Evolutionary conservation across 257 asterid genomes (phyloP).

Genomic region (Rhazya stricta): DNA sequence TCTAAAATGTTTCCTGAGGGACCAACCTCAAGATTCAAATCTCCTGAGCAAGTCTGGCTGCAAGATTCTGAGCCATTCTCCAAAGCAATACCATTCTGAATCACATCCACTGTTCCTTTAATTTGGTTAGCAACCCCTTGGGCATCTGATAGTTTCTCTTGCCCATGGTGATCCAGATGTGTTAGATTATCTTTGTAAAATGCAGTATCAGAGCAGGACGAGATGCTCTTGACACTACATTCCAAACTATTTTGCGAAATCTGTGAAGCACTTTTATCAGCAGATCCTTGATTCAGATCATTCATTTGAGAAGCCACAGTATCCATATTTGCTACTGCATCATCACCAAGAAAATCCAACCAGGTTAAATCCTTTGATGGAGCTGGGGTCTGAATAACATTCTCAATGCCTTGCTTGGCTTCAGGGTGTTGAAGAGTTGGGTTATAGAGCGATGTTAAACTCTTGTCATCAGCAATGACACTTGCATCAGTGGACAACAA

Average conservation of each 20-base stretch:
- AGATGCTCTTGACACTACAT: constrained; percentile 22
- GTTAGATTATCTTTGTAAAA: constrained; percentile 23
- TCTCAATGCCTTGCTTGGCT: constrained; percentile 25
- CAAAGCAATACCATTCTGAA: constrained; percentile 25
- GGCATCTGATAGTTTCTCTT: constrained; percentile 23
- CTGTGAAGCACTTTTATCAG: constrained; percentile 34
- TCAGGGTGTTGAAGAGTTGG: constrained; percentile 28
- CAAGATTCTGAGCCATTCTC: constrained; percentile 32
- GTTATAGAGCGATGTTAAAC: constrained; percentile 33
- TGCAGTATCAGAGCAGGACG: constrained; percentile 18
- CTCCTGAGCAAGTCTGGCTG: constrained; percentile 26
- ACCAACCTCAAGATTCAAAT: constrained; percentile 27
- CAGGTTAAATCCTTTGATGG: constrained; percentile 39
- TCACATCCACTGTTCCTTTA: constrained; percentile 24
- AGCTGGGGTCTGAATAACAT: constrained; percentile 23
- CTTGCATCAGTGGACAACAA: constrained; percentile 32
- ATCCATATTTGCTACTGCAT: constrained; percentile 25
- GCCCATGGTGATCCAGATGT: constrained; percentile 26
- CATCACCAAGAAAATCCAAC: constrained; percentile 50
- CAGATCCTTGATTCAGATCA: constrained; percentile 37
- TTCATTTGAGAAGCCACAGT: constrained; percentile 26
- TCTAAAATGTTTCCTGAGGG: constrained; percentile 30
- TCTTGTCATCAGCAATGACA: constrained; percentile 44
- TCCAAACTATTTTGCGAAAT: constrained; percentile 25
- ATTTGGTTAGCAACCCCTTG: constrained; percentile 27